These are phyloP conservation scores for Emericellopsis cladophorae DNA, from an alignment of 2,329 filamentous ascomycete genomes.

Conservation along the genomic window DNA sequence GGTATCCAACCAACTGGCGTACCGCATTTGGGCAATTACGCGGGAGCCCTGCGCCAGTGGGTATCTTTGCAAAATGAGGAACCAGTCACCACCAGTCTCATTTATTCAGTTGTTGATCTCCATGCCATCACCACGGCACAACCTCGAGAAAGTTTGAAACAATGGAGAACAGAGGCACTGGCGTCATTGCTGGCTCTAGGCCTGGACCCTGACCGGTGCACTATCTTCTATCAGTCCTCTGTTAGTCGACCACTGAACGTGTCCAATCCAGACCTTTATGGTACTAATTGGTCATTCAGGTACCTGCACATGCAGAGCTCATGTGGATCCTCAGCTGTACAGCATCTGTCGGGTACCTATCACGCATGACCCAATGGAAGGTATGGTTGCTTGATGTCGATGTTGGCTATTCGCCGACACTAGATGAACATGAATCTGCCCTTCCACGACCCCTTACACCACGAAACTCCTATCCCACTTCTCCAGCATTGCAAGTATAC, in stretches of 20 bases:
- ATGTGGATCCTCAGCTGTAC: slow-evolving; percentile 96
- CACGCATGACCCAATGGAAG: slow-evolving; percentile 99
- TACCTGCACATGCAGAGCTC: slow-evolving; percentile 71
- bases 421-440: neutral
- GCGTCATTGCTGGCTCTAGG: slow-evolving; percentile 77
- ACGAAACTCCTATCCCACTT: too few relatives aligned
- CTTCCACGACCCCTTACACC: neutral
- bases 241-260: slow-evolving; percentile 29
- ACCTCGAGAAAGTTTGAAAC: slow-evolving; percentile 44
- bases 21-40: slow-evolving; percentile 90
- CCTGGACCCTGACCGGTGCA: slow-evolving; percentile 62
- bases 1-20: slow-evolving; percentile 94
- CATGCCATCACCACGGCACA: slow-evolving; percentile 82
- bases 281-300: slow-evolving; percentile 24
- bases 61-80: slow-evolving; percentile 58
- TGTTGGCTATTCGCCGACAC: too few relatives aligned
- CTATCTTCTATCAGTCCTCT: slow-evolving; percentile 71
- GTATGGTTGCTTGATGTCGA: slow-evolving; percentile 24
- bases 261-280: neutral
- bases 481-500: neutral
- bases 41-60: slow-evolving; percentile 84
- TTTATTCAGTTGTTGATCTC: slow-evolving; percentile 85
- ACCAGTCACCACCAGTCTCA: slow-evolving; percentile 43
- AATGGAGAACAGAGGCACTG: slow-evolving; percentile 60
- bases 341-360: slow-evolving; percentile 85